Percentiles rank a stretch among this genome's conserved stretches.
Evolutionary conservation across 1,284 basidiomycete genomes (phyloP).

Genomic region (Leccinum pallidistipes): DNA sequence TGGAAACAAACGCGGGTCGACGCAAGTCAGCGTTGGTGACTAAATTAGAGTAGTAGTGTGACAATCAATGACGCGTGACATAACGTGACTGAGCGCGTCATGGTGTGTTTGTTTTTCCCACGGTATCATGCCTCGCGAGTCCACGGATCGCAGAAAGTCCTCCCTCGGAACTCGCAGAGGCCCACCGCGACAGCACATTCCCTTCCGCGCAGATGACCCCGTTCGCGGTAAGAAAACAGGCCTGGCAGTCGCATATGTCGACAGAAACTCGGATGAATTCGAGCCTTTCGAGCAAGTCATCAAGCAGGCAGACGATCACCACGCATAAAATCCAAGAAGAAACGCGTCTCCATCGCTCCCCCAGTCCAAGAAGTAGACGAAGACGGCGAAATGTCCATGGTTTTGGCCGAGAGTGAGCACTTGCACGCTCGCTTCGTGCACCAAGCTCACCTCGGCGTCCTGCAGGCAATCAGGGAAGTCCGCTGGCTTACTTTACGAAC

Average conservation of each 20-base stretch:
- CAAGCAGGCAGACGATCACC: constrained; percentile 62
- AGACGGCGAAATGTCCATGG: constrained; percentile 73
- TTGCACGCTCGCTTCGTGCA: neutral
- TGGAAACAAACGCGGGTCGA: constrained; percentile 1
- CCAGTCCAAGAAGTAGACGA: constrained; percentile 48
- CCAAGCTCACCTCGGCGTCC: constrained; percentile 10
- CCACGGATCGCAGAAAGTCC: constrained; percentile 32
- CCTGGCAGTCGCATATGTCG: constrained; percentile 62
- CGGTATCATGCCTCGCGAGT: constrained; percentile 31
- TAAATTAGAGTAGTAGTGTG: neutral
- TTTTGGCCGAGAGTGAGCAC: constrained; percentile 56
- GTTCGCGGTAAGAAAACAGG: constrained; percentile 78
- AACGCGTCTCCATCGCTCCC: constrained; percentile 40
- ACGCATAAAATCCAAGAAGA: constrained; percentile 48
- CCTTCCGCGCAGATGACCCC: constrained; percentile 71
- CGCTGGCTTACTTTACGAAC: constrained; percentile 56
- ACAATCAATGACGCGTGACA: constrained; percentile 25
- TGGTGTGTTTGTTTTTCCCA: constrained; percentile 31
- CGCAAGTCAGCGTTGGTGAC: constrained; percentile 22
- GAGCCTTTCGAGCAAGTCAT: constrained; percentile 81
- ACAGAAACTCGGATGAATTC: constrained; percentile 79
- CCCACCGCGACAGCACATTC: constrained; percentile 60
- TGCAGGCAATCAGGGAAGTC: constrained; percentile 40
- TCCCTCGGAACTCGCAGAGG: constrained; percentile 36
- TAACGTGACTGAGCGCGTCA: constrained; percentile 28